A percentile compares a stretch with the other conserved stretches of the same genome.
phyloP scores from a whole-genome alignment of 192 early-diverging fungal genomes.

The Thamnidium elegans region DNA sequence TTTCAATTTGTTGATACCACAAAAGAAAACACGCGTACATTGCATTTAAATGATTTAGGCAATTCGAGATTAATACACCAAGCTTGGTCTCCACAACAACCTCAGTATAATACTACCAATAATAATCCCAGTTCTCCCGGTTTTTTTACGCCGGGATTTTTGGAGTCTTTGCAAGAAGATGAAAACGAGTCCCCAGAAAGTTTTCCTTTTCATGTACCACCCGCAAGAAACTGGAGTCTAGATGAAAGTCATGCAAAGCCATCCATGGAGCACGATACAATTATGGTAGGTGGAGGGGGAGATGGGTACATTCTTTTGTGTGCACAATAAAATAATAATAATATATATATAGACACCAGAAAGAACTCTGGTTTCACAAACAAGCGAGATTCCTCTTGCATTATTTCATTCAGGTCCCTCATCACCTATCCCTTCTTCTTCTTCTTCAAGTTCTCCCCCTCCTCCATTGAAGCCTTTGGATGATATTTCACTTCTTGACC shows the following conservation, averaged over 20 bases:
- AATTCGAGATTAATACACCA: background rate
- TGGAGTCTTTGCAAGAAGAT: conserved; percentile 54
- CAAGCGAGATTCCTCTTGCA: background rate
- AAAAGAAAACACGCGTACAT: background rate
- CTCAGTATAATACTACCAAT: conserved; percentile 14
- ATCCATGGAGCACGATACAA: background rate
- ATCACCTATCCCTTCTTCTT: conserved; percentile 9
- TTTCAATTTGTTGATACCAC: background rate
- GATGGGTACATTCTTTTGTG: background rate
- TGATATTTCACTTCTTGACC: background rate
- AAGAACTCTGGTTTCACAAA: conserved; percentile 5
- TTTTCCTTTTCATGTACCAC: background rate
- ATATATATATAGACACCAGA: background rate
- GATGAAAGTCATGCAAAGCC: background rate
- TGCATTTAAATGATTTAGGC: background rate
- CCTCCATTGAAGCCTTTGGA: background rate
- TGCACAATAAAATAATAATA: background rate
- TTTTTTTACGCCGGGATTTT: conserved; percentile 71
- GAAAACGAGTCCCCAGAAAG: background rate
- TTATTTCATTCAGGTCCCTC: background rate
- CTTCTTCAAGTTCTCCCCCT: conserved; percentile 11
- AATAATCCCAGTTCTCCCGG: conserved; percentile 58
- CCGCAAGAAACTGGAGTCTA: too few species aligned
- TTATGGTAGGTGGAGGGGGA: conserved; percentile 20
- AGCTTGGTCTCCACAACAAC: conserved; percentile 19